A percentile compares a stretch with the other conserved stretches of the same genome.
phyloP scores from a whole-genome alignment of 2,329 filamentous ascomycete genomes.

The Claviceps quebecensis region DNA sequence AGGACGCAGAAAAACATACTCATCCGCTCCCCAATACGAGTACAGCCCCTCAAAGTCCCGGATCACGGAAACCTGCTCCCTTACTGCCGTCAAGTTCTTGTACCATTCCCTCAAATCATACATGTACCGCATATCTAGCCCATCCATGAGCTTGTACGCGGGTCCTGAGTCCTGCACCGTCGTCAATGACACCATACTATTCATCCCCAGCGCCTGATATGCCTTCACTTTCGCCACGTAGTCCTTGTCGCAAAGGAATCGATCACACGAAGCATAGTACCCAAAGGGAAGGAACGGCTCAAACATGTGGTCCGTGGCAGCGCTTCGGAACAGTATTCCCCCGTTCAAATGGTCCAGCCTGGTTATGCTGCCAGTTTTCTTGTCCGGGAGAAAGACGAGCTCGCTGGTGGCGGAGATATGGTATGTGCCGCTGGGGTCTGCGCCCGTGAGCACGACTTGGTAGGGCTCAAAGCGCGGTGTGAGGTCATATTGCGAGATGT shows the following conservation, averaged over 20 bases:
- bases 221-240: conserved; percentile 17
- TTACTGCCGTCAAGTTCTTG: conserved; percentile 27
- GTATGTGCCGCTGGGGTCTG: conserved; percentile 15
- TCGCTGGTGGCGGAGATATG: conserved; percentile 23
- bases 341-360: conserved; percentile 32
- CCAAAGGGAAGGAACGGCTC: conserved; percentile 30
- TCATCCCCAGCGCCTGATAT: conserved; percentile 26
- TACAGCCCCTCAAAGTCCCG: conserved; percentile 26
- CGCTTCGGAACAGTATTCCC: conserved; percentile 25
- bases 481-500: conserved; percentile 17
- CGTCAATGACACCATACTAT: conserved; percentile 29
- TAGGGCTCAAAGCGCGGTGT: conserved; percentile 23
- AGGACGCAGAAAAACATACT: conserved; percentile 17
- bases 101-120: conserved; percentile 31
- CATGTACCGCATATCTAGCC: conserved; percentile 26
- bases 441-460: conserved; percentile 23
- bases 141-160: conserved; percentile 26
- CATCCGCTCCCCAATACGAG: conserved; percentile 31
- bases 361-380: conserved; percentile 26
- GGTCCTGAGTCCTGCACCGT: conserved; percentile 22
- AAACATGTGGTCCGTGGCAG: conserved; percentile 21
- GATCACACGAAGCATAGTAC: conserved; percentile 29
- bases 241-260: conserved; percentile 27
- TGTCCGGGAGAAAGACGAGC: conserved; percentile 29
- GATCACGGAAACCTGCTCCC: conserved; percentile 24